phyloP scores from a whole-genome alignment of 1,284 basidiomycete genomes.

The Entoloma clypeatum region DNA sequence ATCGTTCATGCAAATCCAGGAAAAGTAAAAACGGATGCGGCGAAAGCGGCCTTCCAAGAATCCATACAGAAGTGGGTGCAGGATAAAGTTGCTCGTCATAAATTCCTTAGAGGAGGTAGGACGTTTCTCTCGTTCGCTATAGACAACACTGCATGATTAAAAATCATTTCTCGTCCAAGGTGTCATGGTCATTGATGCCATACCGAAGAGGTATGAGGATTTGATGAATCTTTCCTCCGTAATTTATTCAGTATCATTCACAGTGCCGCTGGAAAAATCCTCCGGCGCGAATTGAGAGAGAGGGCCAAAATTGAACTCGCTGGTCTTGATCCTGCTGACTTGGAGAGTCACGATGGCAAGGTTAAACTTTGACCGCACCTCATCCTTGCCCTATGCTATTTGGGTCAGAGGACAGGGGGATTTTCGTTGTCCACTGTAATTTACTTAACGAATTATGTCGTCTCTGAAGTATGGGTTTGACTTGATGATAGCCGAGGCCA shows the following conservation, averaged over 20 bases:
- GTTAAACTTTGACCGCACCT: too few species aligned
- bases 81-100: slow-evolving; percentile 48
- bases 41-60: slow-evolving; percentile 32
- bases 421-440: too few species aligned
- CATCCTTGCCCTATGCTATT: too few species aligned
- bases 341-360: too few species aligned
- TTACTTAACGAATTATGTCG: too few species aligned
- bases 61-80: slow-evolving; percentile 51
- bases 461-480: neutral
- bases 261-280: slow-evolving; percentile 56
- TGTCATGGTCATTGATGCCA: slow-evolving; percentile 39
- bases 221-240: slow-evolving; percentile 1
- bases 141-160: neutral
- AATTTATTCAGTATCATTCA: neutral
- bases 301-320: too few species aligned
- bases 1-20: slow-evolving; percentile 40
- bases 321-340: too few species aligned
- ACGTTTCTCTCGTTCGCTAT: neutral
- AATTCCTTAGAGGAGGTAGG: slow-evolving; percentile 45
- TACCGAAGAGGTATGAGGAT: slow-evolving; percentile 49
- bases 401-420: too few species aligned
- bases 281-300: slow-evolving; percentile 47
- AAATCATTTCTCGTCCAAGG: slow-evolving; percentile 20
- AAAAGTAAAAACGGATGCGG: slow-evolving; percentile 23
- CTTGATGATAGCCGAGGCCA: slow-evolving; percentile 5